Conservation (phyloP, 202 grass and related monocot species). For the Musa balbisiana region DNA sequence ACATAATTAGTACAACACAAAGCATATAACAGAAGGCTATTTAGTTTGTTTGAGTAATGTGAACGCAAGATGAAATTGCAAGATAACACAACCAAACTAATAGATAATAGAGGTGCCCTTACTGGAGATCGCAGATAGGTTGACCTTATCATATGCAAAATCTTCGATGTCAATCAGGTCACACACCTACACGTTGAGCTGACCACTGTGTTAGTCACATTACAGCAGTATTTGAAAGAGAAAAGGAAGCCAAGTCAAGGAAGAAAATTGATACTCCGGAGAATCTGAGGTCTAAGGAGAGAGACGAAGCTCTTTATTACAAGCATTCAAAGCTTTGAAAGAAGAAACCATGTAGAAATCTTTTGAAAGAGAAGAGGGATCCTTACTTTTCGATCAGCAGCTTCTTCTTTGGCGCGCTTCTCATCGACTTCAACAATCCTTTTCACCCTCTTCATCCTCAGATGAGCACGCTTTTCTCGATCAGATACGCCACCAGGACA, state of each 20-base stretch:
- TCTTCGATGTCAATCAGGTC: constrained; percentile 68
- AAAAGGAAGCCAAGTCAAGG: not conserved
- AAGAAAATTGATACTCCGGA: too few species aligned
- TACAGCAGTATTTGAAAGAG: not conserved
- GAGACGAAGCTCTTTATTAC: not conserved
- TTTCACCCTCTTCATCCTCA: constrained; percentile 28
- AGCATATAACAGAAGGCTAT: not conserved
- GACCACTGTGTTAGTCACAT: not conserved
- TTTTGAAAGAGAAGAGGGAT: not conserved
- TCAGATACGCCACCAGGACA: constrained; percentile 12
- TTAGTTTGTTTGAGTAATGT: not conserved
- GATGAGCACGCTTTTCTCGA: not conserved
- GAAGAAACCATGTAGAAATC: not conserved
- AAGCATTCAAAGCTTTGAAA: not conserved
- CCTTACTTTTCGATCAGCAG: constrained; percentile 23
- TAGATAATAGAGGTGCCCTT: constrained; percentile 10
- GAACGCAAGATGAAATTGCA: too few species aligned
- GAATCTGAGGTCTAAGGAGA: not conserved
- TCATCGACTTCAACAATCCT: constrained; percentile 6
- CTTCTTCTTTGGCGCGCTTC: not conserved
- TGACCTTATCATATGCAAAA: constrained; percentile 49
- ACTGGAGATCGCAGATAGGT: constrained; percentile 28
- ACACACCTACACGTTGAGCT: constrained; percentile 31
- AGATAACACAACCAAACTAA: not conserved
- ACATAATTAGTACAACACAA: not conserved